Evolutionary conservation across 2,329 filamentous ascomycete genomes (phyloP).

Genomic region (Claviceps paspali): DNA sequence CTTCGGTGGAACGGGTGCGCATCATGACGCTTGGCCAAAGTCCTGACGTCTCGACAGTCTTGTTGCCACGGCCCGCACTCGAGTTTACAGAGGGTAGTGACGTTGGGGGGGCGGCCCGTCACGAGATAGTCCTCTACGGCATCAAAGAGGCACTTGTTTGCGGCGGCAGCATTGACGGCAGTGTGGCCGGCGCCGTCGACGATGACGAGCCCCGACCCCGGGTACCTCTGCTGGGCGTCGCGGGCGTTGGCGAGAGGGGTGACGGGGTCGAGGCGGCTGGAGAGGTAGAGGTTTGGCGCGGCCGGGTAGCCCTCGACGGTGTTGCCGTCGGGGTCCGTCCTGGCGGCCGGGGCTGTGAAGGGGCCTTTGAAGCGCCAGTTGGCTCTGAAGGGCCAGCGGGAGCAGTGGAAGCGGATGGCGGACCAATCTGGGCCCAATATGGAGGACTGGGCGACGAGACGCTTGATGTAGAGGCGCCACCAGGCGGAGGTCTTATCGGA

Average conservation of each 20-base stretch:
- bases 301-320: conserved; percentile 6
- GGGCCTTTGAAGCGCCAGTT: conserved; percentile 18
- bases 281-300: conserved; percentile 19
- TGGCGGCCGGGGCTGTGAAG: conserved; percentile 7
- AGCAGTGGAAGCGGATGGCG: conserved; percentile 15
- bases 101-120: conserved; percentile 14
- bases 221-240: conserved; percentile 13
- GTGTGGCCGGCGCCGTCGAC: conserved; percentile 16
- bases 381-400: conserved; percentile 17
- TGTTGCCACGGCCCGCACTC: conserved; percentile 10
- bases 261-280: conserved; percentile 26
- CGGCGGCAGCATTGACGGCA: conserved; percentile 6
- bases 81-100: conserved; percentile 4
- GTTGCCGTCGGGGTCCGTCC: conserved; percentile 4
- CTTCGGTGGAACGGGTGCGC: accelerated
- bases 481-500: conserved; percentile 7
- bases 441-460: conserved; percentile 10
- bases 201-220: conserved; percentile 15
- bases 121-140: conserved; percentile 15
- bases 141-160: conserved; percentile 10
- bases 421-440: conserved; percentile 15
- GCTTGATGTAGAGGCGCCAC: conserved; percentile 10
- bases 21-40: neutral
- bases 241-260: conserved; percentile 23
- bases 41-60: neutral